phyloP scores from a whole-genome alignment of 345 rosid genomes.

The Geranium brycei region DNA sequence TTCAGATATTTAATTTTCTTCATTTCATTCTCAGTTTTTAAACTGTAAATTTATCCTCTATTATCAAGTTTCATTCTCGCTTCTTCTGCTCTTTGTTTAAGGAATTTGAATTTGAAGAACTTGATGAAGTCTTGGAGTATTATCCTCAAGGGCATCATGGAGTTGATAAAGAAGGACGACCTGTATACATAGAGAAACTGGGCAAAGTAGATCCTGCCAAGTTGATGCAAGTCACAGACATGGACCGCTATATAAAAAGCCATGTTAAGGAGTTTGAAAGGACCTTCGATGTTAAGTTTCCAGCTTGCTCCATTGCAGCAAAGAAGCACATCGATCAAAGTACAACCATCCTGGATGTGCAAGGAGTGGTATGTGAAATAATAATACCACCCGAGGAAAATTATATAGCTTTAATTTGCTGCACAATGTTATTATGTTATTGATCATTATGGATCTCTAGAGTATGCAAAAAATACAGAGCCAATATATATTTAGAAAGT shows the following conservation, averaged over 20 bases:
- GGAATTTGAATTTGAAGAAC: conserved; percentile 85
- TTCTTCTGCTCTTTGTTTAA: conserved; percentile 16
- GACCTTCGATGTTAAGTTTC: conserved; percentile 61
- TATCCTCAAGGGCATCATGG: conserved; percentile 97
- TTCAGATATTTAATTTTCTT: background rate
- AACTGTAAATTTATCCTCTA: background rate
- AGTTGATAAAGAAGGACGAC: conserved; percentile 92
- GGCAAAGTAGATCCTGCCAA: conserved; percentile 65
- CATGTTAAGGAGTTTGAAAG: conserved; percentile 91
- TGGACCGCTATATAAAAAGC: conserved; percentile 69
- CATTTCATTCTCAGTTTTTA: background rate
- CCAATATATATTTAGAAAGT: background rate
- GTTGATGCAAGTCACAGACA: conserved; percentile 70
- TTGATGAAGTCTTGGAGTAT: conserved; percentile 53
- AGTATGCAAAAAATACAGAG: background rate
- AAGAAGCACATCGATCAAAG: conserved; percentile 76
- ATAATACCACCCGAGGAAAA: background rate
- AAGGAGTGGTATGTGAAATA: conserved; percentile 59
- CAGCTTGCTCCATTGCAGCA: conserved; percentile 82
- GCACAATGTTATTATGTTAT: background rate
- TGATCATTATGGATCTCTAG: background rate
- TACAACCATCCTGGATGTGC: conserved; percentile 86
- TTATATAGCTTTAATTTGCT: background rate
- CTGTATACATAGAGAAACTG: conserved; percentile 73
- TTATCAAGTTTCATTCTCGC: background rate